phyloP scores from a whole-genome alignment of 169 alveolate genomes.

The Eimeria sp. region DNA sequence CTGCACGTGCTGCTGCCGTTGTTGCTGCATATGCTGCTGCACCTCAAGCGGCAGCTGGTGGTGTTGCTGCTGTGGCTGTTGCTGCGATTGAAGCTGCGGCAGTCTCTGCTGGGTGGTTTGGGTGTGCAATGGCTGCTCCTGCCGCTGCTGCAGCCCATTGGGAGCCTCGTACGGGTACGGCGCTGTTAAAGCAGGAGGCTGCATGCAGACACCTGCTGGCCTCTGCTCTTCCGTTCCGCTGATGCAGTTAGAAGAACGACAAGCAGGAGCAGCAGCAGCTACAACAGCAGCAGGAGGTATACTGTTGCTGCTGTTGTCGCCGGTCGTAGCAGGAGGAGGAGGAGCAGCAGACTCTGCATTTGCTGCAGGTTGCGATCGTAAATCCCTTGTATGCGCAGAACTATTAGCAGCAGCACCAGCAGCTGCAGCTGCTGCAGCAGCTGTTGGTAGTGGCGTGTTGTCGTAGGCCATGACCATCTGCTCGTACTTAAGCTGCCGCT shows the following conservation, averaged over 20 bases:
- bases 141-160: not conserved
- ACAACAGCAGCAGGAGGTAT: slow-evolving; percentile 5
- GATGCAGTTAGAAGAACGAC: not conserved
- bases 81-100: not conserved
- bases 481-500: slow-evolving; percentile 19
- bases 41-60: not conserved
- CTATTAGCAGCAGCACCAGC: slow-evolving; percentile 14
- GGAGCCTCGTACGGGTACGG: not conserved
- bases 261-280: not conserved
- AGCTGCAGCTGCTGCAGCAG: not conserved
- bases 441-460: not conserved
- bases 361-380: no score
- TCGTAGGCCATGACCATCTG: slow-evolving; percentile 1
- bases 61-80: not conserved
- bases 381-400: no score
- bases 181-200: not conserved
- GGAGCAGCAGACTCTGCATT: not conserved
- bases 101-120: not conserved
- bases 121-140: no score
- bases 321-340: not conserved
- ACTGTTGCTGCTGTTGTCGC: not conserved
- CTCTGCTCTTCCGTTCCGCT: not conserved
- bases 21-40: not conserved
- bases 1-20: not conserved
- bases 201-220: not conserved